Evolutionary conservation across 1,284 basidiomycete species (phyloP).

Genomic region (Phellopilus nigrolimitatus): DNA sequence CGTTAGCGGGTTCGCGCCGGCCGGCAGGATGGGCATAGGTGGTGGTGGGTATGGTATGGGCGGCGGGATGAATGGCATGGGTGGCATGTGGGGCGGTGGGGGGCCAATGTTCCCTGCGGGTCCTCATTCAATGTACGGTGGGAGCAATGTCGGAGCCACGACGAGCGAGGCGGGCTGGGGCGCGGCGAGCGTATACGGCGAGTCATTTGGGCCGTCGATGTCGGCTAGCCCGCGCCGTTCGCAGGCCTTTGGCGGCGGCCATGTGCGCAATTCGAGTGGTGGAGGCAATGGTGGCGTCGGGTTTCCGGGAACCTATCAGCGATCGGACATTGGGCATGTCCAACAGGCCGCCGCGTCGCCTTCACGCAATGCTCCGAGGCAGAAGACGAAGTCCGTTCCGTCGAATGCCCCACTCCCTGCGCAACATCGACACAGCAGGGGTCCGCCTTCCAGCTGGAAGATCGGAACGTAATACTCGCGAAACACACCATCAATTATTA

Average conservation of each 20-base stretch:
- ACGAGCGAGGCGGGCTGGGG: constrained; percentile 60
- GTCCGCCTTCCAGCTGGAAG: constrained; percentile 56
- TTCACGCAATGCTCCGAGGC: constrained; percentile 29
- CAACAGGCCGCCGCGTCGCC: background rate
- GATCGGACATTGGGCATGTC: constrained; percentile 15
- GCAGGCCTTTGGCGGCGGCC: constrained; percentile 26
- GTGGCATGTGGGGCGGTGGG: constrained; percentile 38
- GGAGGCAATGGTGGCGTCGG: constrained; percentile 22
- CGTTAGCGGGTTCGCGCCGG: constrained; percentile 39
- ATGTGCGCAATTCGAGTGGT: constrained; percentile 33
- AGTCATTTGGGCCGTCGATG: constrained; percentile 47
- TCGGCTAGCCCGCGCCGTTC: constrained; percentile 27
- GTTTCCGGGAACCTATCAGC: constrained; percentile 12
- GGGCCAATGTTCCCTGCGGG: constrained; percentile 45
- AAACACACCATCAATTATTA: background rate
- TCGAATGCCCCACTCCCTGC: constrained; percentile 32
- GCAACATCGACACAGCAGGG: constrained; percentile 21
- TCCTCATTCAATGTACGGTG: constrained; percentile 53
- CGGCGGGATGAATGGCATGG: constrained; percentile 34
- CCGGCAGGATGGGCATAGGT: constrained; percentile 33
- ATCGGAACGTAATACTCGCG: constrained; percentile 7
- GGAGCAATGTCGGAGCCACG: constrained; percentile 37
- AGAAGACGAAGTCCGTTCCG: constrained; percentile 54
- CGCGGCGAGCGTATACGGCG: constrained; percentile 63
- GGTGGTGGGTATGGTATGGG: constrained; percentile 29